These are phyloP conservation scores for Chalciporus sp. DNA, from an alignment of 1,284 basidiomycete species.

Conservation along the genomic window DNA sequence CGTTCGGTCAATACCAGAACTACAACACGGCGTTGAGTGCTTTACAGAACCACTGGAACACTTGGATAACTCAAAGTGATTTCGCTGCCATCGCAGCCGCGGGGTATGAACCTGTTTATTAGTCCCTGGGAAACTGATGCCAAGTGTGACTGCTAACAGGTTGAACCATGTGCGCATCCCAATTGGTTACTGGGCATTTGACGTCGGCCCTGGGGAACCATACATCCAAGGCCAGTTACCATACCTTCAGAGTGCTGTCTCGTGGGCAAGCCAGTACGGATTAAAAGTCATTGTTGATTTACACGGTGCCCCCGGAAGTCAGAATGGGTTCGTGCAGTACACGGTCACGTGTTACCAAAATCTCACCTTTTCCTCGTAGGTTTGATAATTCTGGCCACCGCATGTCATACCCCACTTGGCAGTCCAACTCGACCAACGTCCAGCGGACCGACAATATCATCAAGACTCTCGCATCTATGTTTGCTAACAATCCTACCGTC, in stretches of 20 bases:
- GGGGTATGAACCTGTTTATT: slow-evolving; percentile 47
- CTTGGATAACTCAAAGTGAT: slow-evolving; percentile 81
- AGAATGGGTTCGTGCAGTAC: slow-evolving; percentile 64
- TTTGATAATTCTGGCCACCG: slow-evolving; percentile 87
- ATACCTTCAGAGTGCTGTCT: slow-evolving; percentile 73
- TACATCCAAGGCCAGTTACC: slow-evolving; percentile 81
- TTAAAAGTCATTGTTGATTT: slow-evolving; percentile 85
- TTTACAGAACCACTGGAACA: slow-evolving; percentile 75
- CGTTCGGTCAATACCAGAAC: slow-evolving; percentile 71
- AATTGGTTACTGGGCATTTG: slow-evolving; percentile 92
- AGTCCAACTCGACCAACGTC: slow-evolving; percentile 65
- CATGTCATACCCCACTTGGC: slow-evolving; percentile 71
- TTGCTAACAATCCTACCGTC: slow-evolving; percentile 53
- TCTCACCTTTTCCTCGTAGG: slow-evolving; percentile 37
- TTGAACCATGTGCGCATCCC: slow-evolving; percentile 87
- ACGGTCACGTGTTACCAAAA: not conserved
- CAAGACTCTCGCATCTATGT: slow-evolving; percentile 62
- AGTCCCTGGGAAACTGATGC: not conserved
- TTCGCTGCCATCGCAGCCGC: slow-evolving; percentile 74
- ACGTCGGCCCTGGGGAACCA: slow-evolving; percentile 78
- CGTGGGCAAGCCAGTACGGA: slow-evolving; percentile 76
- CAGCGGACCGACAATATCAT: slow-evolving; percentile 73
- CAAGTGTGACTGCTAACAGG: slow-evolving; percentile 36
- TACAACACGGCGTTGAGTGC: slow-evolving; percentile 46
- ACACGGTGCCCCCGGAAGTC: slow-evolving; percentile 83